A percentile compares a stretch with the other conserved stretches of the same genome.
phyloP scores from a whole-genome alignment of 805 yeast genomes.

The Candida pseudofarinosa region DNA sequence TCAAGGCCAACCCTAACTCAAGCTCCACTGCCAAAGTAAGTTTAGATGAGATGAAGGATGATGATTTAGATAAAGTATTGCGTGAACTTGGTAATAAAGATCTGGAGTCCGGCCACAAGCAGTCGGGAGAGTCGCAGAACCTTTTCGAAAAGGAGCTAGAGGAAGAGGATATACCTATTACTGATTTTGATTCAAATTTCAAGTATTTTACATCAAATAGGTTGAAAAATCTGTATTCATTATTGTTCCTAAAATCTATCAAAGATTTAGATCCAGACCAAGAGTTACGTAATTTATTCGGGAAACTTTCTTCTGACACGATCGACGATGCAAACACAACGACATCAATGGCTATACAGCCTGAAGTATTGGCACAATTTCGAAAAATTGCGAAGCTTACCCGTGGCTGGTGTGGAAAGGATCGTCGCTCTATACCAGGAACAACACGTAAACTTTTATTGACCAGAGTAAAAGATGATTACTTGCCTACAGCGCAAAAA shows the following conservation, averaged over 20 bases:
- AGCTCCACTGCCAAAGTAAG: background rate
- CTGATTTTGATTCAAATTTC: conserved; percentile 42
- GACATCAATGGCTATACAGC: conserved; percentile 64
- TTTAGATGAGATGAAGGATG: conserved; percentile 38
- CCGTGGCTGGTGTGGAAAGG: conserved; percentile 83
- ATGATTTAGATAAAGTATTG: conserved; percentile 55
- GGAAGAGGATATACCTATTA: conserved; percentile 20
- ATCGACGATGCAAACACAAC: conserved; percentile 73
- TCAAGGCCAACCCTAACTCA: conserved; percentile 18
- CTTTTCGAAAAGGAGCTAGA: conserved; percentile 25
- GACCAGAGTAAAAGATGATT: conserved; percentile 73
- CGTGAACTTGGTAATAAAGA: conserved; percentile 36
- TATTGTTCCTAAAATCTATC: conserved; percentile 41
- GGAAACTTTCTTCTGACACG: conserved; percentile 62
- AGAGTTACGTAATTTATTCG: conserved; percentile 68
- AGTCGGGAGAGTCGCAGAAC: conserved; percentile 17
- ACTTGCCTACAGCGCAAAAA: conserved; percentile 67
- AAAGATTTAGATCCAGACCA: conserved; percentile 70
- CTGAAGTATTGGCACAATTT: conserved; percentile 63
- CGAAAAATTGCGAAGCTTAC: conserved; percentile 54
- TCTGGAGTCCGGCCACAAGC: background rate
- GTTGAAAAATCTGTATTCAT: conserved; percentile 33
- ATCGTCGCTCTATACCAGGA: conserved; percentile 70
- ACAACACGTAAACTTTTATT: conserved; percentile 61
- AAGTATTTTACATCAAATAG: conserved; percentile 44